Evolutionary conservation across 306 rosid genomes (phyloP), one percentile per base, ranked within the genome.

Genomic region (Mimosa pudica): DNA sequence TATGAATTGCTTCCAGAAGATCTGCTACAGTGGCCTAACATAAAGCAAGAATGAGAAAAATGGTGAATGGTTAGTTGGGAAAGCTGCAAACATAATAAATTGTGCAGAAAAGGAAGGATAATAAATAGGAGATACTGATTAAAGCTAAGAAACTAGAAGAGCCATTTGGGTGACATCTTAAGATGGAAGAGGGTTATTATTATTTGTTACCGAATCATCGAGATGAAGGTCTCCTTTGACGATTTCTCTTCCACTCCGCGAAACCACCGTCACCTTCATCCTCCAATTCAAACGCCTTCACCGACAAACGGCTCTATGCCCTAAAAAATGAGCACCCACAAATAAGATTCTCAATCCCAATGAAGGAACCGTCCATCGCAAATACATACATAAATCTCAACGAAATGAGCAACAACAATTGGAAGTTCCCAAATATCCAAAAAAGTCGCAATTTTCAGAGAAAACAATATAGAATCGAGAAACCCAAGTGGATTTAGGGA

Each of bases 11-110:
- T 80, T 82, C 93, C 85, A 93, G 99, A 75, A 95, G 93, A 91
- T 95, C 99, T 75, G 97, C 90, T 58, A 95, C 97, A 36, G 93
- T 91, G 82, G 94, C 99, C 99, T 95, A 77, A 20, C 49, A 4
- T 35, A 73, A 82, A 76, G 70, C 84, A 85, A 81, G 48, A 61
- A 64, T 68, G 24, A 30, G 41, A 54, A 62, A 81, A 64, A 18
- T 65, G 70, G 57, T 65, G 67, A 33, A 77, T 75, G 69, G 64
- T 71, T 74, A 83, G 79, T 60, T 67, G n/a, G 38, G 42, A 45
- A 76, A 76, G 58, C 68, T 46, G 63, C 41, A 66, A 74, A 24
- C 71, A 57, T 51, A 46, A 1, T 32, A 70, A 51, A 67, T 41
- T 18, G 17, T 55, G 46, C 24, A 44, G 52, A 54, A 62, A 61